phyloP scores from a whole-genome alignment of 768 basidiomycete species.

The Serpula lacrymans region DNA sequence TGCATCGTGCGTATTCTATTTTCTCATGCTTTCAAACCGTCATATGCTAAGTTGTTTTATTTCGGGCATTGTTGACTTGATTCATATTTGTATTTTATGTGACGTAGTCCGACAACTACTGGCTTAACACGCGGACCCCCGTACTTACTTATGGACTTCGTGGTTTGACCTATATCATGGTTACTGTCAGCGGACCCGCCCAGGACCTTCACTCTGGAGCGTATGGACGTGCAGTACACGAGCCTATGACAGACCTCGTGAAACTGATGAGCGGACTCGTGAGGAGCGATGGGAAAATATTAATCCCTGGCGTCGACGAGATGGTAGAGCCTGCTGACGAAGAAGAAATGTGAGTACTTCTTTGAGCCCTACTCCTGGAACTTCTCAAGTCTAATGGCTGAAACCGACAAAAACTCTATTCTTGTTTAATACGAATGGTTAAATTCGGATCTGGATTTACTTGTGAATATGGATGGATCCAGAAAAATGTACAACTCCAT shows the following conservation, averaged over 20 bases:
- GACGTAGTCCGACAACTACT: slow-evolving; percentile 85
- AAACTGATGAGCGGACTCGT: slow-evolving; percentile 84
- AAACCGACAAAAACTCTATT: too few relatives aligned
- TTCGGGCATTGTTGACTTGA: not conserved
- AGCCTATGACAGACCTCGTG: slow-evolving; percentile 94
- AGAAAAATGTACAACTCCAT: slow-evolving; percentile 67
- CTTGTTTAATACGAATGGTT: too few relatives aligned
- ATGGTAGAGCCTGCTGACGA: slow-evolving; percentile 73
- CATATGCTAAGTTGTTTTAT: not conserved
- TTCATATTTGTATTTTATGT: not conserved
- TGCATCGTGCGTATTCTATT: slow-evolving; percentile 67
- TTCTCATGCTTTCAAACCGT: too few relatives aligned
- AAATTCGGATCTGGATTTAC: too few relatives aligned
- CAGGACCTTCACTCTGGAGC: slow-evolving; percentile 90
- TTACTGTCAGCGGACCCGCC: slow-evolving; percentile 78
- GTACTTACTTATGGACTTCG: slow-evolving; percentile 86
- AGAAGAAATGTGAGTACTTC: too few relatives aligned
- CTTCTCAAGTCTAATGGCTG: too few relatives aligned
- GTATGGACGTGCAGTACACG: slow-evolving; percentile 78
- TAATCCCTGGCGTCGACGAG: slow-evolving; percentile 86
- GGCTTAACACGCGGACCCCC: slow-evolving; percentile 81
- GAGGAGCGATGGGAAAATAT: slow-evolving; percentile 70
- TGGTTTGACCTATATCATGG: slow-evolving; percentile 83
- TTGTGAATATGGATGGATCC: too few relatives aligned
- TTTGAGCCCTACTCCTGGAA: too few relatives aligned